These are phyloP conservation scores for Saturnispora dispora DNA, from an alignment of 805 yeast genomes.

Conservation along the genomic window DNA sequence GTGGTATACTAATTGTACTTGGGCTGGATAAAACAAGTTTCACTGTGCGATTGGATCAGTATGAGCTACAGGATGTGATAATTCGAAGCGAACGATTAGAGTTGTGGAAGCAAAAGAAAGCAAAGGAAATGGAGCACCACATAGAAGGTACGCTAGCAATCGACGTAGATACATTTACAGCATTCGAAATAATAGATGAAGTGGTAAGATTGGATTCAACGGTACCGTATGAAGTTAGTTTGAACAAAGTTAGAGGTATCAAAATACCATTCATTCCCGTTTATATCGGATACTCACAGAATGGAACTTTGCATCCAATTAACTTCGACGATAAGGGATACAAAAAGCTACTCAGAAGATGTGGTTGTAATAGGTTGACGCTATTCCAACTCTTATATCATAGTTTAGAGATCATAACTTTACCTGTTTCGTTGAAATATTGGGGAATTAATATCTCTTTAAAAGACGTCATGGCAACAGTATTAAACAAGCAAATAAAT, in stretches of 20 bases:
- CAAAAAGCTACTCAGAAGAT: background rate
- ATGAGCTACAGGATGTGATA: constrained; percentile 24
- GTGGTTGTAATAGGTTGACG: background rate
- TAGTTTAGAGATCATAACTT: background rate
- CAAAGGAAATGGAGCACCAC: constrained; percentile 7
- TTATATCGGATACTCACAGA: constrained; percentile 11
- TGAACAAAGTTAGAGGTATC: background rate
- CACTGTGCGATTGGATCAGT: constrained; percentile 17
- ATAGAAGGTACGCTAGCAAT: background rate
- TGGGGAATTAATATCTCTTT: constrained; percentile 1
- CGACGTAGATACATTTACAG: background rate
- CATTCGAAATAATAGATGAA: constrained; percentile 1
- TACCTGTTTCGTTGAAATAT: background rate
- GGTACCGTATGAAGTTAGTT: constrained; percentile 6
- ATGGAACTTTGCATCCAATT: background rate
- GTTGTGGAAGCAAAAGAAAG: background rate
- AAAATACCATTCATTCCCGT: constrained; percentile 15
- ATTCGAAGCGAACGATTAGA: constrained; percentile 17
- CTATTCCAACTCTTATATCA: constrained; percentile 2
- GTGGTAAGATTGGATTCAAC: background rate
- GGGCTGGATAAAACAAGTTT: constrained; percentile 19
- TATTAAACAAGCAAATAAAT: background rate
- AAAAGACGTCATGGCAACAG: background rate
- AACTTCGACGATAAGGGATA: background rate
- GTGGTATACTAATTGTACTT: constrained; percentile 17